Evolutionary conservation across 345 rosid species (phyloP), one percentile per base, ranked within the genome.

Genomic region (Zanthoxylum bungeanum): DNA sequence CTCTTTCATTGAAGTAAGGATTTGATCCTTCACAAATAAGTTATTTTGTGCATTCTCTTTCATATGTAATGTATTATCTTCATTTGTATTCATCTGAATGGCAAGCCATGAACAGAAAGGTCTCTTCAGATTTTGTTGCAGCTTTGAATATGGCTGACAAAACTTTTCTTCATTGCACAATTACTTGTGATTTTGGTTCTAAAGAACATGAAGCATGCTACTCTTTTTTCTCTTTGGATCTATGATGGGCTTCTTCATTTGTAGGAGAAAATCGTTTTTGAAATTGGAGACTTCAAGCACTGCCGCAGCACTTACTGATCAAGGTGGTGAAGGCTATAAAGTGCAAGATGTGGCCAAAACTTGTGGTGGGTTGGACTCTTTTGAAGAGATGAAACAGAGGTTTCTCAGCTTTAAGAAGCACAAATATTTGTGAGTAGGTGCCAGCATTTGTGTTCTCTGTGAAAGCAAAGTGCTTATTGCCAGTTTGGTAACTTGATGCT

Each of bases 361-460:
- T 60, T 68, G 57, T 4, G 46, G 44, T 9, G 69, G 76, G 56
- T 14, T 25, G 56, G 76, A 80, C 69, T 66, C 47, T 33, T 80
- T 75, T 69, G 82, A 82, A 70, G 82, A 79, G 65, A 78, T 89
- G 82, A 85, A 82, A 71, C 82, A 79, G 44, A 89, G 89, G 58
- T 88, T 83, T 74, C 74, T 86, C 51, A 76, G 75, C 53, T 87
- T 89, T 70, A 88, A 88, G 81, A 77, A 68, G 80, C 77, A 85
- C 59, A 89, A 72, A 33, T 86, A 84, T 78, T 49, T 84, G 88
- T 86, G 70, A 82, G 91, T 70, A 44, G 39, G 44, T 50, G 5
- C n/a, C 33, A 0, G 46, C 12, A 37, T 60, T 56, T 62, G 63
- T 39, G 34, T 21, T 40, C 55, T 66, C 42, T 66, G 50, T 16